Base-by-base conservation (phyloP, 2,329 filamentous ascomycete genomes). In the Ilyonectria sp. region DNA sequence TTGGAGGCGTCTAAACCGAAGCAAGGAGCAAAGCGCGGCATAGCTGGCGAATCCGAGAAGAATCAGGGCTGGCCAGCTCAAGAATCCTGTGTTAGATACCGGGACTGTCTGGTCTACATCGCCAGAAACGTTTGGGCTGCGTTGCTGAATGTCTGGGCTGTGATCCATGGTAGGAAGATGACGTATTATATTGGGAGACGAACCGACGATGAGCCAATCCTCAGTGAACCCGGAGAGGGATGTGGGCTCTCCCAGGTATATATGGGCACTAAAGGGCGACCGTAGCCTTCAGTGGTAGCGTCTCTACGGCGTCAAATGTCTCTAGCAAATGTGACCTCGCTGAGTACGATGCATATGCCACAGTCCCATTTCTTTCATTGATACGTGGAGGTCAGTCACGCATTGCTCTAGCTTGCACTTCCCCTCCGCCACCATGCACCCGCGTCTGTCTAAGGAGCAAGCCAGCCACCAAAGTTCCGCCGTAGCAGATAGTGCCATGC, bases 1-100 rank as follows among this genome's bases (percentile, higher is more conserved):
- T 15, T 74, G 74, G 60, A 83, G 71, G 33, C 77, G 71, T 35
- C 75, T 78, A 69, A 82, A 84, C 37, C 82, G 79, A 29, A 84
- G 65, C 7, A 72, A 35, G n/a, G 74, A 76, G 65, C 83, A 84
- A 21, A 82, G 68, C 10, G 67, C 53, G 13, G 73, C 68, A 65
- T 83, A 84, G 29, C 74, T 69, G 29, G 77, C 58, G n/a, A 81
- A 49, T 2, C 70, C 55, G 6, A 74, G 52, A 6, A 73, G 55
- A 31, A 74, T 10, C 11, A 56, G 43, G 2, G 60, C 23, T 17
- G 65, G 7, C 72, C 59, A 69, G 17, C 17, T 29, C 19, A 29
- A 35, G 0, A 17, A 31, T n/a, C 23, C n/a, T 11, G 8, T 46
- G 33, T 23, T 21, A 15, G 60, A 64, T 11, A 31, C 46, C 23